A percentile compares a stretch with the other conserved stretches of the same genome.
Evolutionary conservation across 805 yeast species (phyloP).

Genomic region (Wickerhamiella spandovensis): DNA sequence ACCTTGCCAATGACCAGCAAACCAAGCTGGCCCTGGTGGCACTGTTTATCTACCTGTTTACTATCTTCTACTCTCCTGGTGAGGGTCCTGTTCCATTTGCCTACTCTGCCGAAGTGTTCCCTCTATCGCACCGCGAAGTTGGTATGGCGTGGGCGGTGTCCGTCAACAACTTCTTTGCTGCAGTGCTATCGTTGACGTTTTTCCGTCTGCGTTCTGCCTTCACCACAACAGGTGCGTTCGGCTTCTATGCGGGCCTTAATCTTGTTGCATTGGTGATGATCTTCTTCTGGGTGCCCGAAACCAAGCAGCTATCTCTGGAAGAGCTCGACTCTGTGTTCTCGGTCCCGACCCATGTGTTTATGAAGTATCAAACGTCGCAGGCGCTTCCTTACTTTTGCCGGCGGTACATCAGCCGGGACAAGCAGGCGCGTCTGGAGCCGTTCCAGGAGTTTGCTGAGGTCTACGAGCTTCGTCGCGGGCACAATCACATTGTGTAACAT

Average conservation of each 20-base stretch:
- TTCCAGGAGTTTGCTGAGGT: not conserved
- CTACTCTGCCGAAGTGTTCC: slow-evolving; percentile 55
- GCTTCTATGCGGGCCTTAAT: slow-evolving; percentile 82
- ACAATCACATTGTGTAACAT: not conserved
- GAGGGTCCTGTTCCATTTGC: slow-evolving; percentile 85
- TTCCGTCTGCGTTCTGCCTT: slow-evolving; percentile 53
- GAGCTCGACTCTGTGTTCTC: slow-evolving; percentile 61
- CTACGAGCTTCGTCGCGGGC: not conserved
- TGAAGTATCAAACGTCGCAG: slow-evolving; percentile 30
- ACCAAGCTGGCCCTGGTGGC: slow-evolving; percentile 50
- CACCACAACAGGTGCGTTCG: slow-evolving; percentile 73
- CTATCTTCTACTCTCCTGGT: slow-evolving; percentile 62
- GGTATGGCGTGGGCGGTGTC: slow-evolving; percentile 27
- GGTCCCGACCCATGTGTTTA: slow-evolving; percentile 39
- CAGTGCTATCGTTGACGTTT: slow-evolving; percentile 64
- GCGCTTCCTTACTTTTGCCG: not conserved
- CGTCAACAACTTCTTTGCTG: slow-evolving; percentile 36
- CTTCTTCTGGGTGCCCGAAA: slow-evolving; percentile 42
- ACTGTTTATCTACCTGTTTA: slow-evolving; percentile 57
- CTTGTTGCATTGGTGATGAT: slow-evolving; percentile 54
- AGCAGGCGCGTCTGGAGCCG: not conserved
- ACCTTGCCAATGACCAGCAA: slow-evolving; percentile 43
- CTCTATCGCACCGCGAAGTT: not conserved
- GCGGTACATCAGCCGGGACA: not conserved
- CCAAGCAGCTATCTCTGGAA: slow-evolving; percentile 56